Percentiles rank a stretch among this genome's conserved stretches.
Evolutionary conservation across 129 eudicot genomes (phyloP).

Genomic region (Silybum marianum): DNA sequence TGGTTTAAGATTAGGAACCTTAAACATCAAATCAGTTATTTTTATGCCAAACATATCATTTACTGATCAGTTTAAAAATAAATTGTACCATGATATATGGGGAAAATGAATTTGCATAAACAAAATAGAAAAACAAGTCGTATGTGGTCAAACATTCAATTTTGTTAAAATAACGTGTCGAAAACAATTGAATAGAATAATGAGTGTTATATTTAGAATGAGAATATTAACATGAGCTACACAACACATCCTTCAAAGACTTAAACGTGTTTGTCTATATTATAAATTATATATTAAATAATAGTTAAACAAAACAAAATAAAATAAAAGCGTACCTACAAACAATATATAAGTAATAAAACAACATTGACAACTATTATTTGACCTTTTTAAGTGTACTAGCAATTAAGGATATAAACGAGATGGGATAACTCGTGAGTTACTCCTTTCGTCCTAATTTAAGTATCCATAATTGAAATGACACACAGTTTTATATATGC

Average conservation of each 20-base stretch:
- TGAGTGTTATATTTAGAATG: not conserved
- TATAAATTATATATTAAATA: not conserved
- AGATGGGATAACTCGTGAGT: no score
- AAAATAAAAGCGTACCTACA: no score
- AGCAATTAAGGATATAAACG: no score
- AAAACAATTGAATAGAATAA: not conserved
- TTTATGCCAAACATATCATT: no score
- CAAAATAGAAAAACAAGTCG: not conserved
- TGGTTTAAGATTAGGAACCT: no score
- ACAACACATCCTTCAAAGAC: not conserved
- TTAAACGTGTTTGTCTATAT: not conserved
- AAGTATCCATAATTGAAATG: no score
- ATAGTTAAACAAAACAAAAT: not conserved
- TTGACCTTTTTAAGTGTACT: not conserved
- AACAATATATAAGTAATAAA: no score
- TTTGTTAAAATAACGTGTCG: not conserved
- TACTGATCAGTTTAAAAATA: no score
- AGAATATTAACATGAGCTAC: not conserved
- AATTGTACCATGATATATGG: not conserved
- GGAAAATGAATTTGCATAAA: not conserved
- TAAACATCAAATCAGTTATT: no score
- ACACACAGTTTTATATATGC: no score
- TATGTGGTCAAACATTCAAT: not conserved
- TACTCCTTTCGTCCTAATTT: no score
- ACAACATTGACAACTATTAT: not conserved